phyloP scores from a whole-genome alignment of 1,284 basidiomycete species.

The Trichosporon sp. region DNA sequence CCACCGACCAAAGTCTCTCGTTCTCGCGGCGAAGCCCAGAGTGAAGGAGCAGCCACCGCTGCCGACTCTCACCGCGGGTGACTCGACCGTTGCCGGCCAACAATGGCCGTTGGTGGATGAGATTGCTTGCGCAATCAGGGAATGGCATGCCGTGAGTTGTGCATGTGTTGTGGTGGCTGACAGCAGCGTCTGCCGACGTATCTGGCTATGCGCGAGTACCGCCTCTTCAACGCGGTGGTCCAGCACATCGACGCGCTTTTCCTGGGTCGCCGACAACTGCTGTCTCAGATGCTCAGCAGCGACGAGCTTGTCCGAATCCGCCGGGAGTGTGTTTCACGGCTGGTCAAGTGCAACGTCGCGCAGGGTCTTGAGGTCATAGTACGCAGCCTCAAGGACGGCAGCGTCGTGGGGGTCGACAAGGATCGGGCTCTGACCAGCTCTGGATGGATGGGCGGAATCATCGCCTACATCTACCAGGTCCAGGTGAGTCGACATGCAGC shows the following conservation, averaged over 20 bases:
- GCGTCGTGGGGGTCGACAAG: conserved; percentile 76
- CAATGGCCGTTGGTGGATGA: conserved; percentile 91
- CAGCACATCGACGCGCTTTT: conserved; percentile 89
- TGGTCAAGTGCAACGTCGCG: conserved; percentile 85
- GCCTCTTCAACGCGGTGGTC: conserved; percentile 77
- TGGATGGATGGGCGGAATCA: conserved; percentile 62
- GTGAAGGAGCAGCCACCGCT: conserved; percentile 79
- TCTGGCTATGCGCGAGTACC: conserved; percentile 81
- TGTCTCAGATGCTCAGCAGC: conserved; percentile 78
- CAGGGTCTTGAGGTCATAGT: conserved; percentile 94
- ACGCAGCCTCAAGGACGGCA: conserved; percentile 84
- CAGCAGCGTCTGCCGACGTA: conserved; percentile 71
- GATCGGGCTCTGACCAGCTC: conserved; percentile 68
- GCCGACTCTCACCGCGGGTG: conserved; percentile 85
- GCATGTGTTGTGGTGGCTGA: conserved; percentile 12
- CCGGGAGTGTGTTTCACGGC: conserved; percentile 77
- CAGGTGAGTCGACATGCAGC: conserved; percentile 28
- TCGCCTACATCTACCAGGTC: conserved; percentile 69
- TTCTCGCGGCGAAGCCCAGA: conserved; percentile 18
- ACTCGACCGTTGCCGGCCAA: conserved; percentile 77
- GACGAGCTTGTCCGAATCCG: conserved; percentile 82
- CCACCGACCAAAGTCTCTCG: conserved; percentile 36
- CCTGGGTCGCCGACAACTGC: conserved; percentile 78
- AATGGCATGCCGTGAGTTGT: conserved; percentile 76
- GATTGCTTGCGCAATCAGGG: conserved; percentile 89